Evolutionary conservation across 2,329 filamentous ascomycete species (phyloP), one percentile per base, ranked within the genome.

Genomic region (Rutstroemia sydowiana): DNA sequence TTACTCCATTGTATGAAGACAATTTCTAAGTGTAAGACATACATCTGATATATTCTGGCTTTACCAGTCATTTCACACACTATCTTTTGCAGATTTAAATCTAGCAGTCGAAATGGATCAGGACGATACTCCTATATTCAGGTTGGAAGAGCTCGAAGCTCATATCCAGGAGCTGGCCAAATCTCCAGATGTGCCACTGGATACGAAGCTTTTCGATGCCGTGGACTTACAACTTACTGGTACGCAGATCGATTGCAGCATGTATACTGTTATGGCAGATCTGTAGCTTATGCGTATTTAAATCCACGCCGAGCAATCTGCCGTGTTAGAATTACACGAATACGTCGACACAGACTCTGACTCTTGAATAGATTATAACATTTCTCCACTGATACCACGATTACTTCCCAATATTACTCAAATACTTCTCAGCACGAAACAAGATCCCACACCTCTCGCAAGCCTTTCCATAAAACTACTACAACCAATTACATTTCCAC

Each of bases 201-300:
- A 75, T 54, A 66, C 68, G 10, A 75, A 75, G 57, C 69, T 83
- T 2, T 76, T 84, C 53, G 80, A 83, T 60, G 68, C 79, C 60
- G 74, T 83, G 41, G 75, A 78, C 59, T 72, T 82, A 3, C 78
- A 82, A 61, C 68, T 84, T 14, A 81, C 71, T 39, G 75, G 78
- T 76, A 62, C 23, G 63, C 53, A 6, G 14, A n/a, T 10, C 36
- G 14, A 39, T 20, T n/a, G n/a, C n/a, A n/a, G n/a, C n/a, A n/a
- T n/a, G n/a, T n/a, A n/a, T n/a, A n/a, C n/a, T n/a, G n/a, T n/a
- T n/a, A n/a, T n/a, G n/a, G n/a, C n/a, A n/a, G n/a, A n/a, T n/a
- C n/a, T n/a, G n/a, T n/a, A n/a, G n/a, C n/a, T n/a, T n/a, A n/a
- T n/a, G n/a, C n/a, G n/a, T n/a, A n/a, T n/a, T n/a, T n/a, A n/a